phyloP scores from a whole-genome alignment of 2,329 filamentous ascomycete genomes.

The Neobulgaria alba region DNA sequence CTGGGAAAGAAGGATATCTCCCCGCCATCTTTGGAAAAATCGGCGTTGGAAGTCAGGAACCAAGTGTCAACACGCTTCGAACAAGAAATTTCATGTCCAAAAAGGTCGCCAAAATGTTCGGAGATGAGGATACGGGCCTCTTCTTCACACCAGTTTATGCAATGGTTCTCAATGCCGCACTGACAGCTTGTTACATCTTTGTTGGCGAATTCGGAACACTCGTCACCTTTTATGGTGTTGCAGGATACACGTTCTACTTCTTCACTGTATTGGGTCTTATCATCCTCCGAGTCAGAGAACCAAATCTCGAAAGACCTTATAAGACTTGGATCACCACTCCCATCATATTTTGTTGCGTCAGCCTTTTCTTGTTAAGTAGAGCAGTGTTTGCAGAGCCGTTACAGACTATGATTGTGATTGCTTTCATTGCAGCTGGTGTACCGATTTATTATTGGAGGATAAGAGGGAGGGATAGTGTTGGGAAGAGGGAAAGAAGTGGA shows the following conservation, averaged over 20 bases:
- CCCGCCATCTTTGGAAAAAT: conserved; percentile 76
- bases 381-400: conserved; percentile 86
- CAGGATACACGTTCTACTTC: conserved; percentile 96
- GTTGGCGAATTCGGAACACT: conserved; percentile 88
- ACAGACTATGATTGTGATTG: conserved; percentile 80
- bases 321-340: conserved; percentile 95
- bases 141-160: conserved; percentile 95
- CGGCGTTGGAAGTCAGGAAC: conserved; percentile 50
- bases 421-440: conserved; percentile 74
- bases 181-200: conserved; percentile 71
- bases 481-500: conserved; percentile 37
- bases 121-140: conserved; percentile 69
- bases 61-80: conserved; percentile 35
- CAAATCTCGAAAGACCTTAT: conserved; percentile 81
- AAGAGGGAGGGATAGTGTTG: conserved; percentile 48
- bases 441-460: conserved; percentile 88
- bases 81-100: conserved; percentile 50
- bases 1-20: conserved; percentile 91
- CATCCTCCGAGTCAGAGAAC: conserved; percentile 78
- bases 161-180: conserved; percentile 66
- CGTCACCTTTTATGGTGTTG: conserved; percentile 94
- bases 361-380: conserved; percentile 78
- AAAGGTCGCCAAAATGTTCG: conserved; percentile 52
- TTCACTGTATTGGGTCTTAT: conserved; percentile 89
- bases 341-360: conserved; percentile 97